Conservation (phyloP, 2,329 filamentous ascomycete species). For the Thielaviopsis punctulata region DNA sequence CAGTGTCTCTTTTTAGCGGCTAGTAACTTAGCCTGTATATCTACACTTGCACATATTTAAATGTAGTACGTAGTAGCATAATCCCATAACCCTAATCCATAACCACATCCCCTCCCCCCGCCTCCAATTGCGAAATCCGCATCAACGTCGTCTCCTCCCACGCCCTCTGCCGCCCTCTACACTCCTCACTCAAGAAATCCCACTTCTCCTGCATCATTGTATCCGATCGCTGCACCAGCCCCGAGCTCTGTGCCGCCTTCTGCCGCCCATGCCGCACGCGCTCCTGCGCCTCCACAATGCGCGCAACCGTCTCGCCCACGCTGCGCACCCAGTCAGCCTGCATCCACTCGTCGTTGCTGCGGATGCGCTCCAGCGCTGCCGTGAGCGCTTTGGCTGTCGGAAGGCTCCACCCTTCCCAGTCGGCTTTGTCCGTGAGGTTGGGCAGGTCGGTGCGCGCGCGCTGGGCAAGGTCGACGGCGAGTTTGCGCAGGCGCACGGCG, state of each 20-base stretch:
- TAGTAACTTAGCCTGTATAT: background rate
- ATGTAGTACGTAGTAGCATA: background rate
- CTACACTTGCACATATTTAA: background rate
- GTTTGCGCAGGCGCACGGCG: conserved; percentile 20
- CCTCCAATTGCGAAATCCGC: conserved; percentile 31
- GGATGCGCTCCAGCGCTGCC: conserved; percentile 27
- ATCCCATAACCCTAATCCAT: conserved; percentile 20
- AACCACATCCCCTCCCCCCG: conserved; percentile 13
- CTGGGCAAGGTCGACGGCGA: conserved; percentile 26
- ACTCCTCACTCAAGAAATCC: conserved; percentile 51
- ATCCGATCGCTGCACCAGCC: conserved; percentile 33
- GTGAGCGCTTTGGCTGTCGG: conserved; percentile 34
- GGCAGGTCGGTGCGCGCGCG: conserved; percentile 25
- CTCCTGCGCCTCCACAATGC: conserved; percentile 14
- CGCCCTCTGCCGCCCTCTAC: conserved; percentile 38
- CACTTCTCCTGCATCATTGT: conserved; percentile 64
- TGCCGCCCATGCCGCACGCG: conserved; percentile 20
- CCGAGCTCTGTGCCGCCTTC: conserved; percentile 16
- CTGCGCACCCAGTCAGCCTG: conserved; percentile 45
- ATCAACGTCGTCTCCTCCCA: conserved; percentile 36
- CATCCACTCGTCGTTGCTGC: conserved; percentile 31
- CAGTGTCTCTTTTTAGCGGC: too few relatives aligned
- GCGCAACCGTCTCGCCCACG: conserved; percentile 34
- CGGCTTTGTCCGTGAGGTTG: conserved; percentile 27
- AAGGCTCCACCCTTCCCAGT: conserved; percentile 34